Percentiles rank a stretch among this genome's conserved stretches.
These are phyloP conservation scores for Gnomoniopsis smithogilvyi DNA, from an alignment of 2,329 filamentous ascomycete species.

Conservation along the genomic window DNA sequence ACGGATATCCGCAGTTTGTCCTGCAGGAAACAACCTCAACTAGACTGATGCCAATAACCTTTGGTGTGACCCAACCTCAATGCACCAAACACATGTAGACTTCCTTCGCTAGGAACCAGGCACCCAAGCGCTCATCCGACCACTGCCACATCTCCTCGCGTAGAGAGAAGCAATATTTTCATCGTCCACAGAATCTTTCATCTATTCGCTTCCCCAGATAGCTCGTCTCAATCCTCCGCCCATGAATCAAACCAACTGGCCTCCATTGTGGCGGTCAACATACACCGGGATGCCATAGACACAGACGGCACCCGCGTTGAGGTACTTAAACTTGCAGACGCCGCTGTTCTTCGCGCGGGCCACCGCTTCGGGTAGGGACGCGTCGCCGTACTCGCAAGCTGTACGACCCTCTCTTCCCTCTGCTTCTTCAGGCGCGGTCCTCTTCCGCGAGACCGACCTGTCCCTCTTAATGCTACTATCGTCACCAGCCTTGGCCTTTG, in stretches of 20 bases:
- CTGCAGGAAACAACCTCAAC: too few relatives aligned
- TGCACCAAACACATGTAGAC: background rate
- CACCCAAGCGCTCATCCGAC: background rate
- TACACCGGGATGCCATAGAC: slow-evolving; percentile 96
- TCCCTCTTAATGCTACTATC: slow-evolving; percentile 2
- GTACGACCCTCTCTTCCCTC: slow-evolving; percentile 26
- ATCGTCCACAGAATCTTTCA: background rate
- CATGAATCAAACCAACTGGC: background rate
- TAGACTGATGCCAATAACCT: background rate
- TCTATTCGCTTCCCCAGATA: background rate
- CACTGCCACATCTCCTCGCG: background rate
- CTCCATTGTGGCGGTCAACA: slow-evolving; percentile 38
- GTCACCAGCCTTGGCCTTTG: slow-evolving; percentile 22
- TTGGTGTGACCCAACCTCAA: background rate
- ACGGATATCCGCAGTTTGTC: too few relatives aligned
- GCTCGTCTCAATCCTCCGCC: background rate
- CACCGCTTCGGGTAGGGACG: slow-evolving; percentile 77
- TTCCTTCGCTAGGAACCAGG: background rate
- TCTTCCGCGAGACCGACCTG: slow-evolving; percentile 20
- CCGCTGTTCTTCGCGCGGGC: slow-evolving; percentile 58
- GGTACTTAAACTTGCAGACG: slow-evolving; percentile 82
- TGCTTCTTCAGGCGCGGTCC: slow-evolving; percentile 18
- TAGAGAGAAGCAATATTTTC: background rate
- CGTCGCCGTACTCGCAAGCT: slow-evolving; percentile 31
- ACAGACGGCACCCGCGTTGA: slow-evolving; percentile 91